Conservation (phyloP, 2,329 filamentous ascomycete genomes). For the Alternaria atra region DNA sequence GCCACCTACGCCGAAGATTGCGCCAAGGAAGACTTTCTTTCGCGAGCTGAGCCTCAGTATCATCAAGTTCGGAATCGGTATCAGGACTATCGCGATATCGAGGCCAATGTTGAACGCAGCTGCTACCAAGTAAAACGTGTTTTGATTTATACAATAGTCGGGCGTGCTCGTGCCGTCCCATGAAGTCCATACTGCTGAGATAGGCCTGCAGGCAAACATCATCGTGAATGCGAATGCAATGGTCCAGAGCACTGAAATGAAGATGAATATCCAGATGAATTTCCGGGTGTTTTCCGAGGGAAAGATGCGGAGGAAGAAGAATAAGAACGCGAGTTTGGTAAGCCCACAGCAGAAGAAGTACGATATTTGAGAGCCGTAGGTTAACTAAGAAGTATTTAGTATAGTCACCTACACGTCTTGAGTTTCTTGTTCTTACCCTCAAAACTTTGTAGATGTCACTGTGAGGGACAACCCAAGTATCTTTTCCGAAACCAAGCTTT, state of each 20-base stretch:
- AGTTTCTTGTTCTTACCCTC: not conserved
- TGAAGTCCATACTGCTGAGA: conserved; percentile 31
- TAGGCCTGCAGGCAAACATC: conserved; percentile 32
- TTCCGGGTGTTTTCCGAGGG: conserved; percentile 28
- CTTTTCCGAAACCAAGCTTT: conserved; percentile 55
- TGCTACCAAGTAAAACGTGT: conserved; percentile 19
- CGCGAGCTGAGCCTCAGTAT: conserved; percentile 28
- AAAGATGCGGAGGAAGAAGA: conserved; percentile 38
- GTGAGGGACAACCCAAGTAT: conserved; percentile 59
- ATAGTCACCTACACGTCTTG: not conserved
- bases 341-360: conserved; percentile 32
- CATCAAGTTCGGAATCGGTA: conserved; percentile 30
- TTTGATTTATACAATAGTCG: conserved; percentile 38
- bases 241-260: conserved; percentile 8
- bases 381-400: conserved; percentile 12
- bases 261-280: conserved; percentile 18
- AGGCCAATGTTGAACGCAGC: conserved; percentile 29
- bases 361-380: conserved; percentile 35
- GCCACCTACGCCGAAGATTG: conserved; percentile 45
- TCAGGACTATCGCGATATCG: conserved; percentile 22
- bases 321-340: conserved; percentile 38
- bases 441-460: conserved; percentile 28
- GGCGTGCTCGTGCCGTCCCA: conserved; percentile 24
- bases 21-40: conserved; percentile 43
- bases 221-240: conserved; percentile 29